Conservation (phyloP, 1,139 yeast species). For the Blastobotrys serpentis region DNA sequence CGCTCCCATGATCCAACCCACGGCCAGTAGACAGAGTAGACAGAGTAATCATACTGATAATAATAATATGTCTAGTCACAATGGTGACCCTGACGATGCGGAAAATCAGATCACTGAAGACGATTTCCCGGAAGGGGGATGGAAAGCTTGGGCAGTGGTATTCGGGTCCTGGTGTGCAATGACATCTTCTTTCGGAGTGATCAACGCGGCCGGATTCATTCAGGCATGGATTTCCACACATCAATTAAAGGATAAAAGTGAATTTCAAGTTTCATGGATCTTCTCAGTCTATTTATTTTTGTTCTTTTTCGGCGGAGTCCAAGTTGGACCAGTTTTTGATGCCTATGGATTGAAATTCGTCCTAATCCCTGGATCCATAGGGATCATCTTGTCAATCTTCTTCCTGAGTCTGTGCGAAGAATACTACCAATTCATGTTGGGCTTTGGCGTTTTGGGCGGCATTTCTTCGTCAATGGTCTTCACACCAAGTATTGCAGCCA, state of each 20-base stretch:
- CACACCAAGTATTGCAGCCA: slow-evolving; percentile 58
- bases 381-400: slow-evolving; percentile 51
- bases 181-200: slow-evolving; percentile 59
- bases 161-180: slow-evolving; percentile 61
- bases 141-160: slow-evolving; percentile 47
- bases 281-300: slow-evolving; percentile 58
- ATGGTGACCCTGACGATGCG: neutral
- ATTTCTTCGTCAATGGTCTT: slow-evolving; percentile 56
- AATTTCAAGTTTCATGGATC: slow-evolving; percentile 59
- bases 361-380: slow-evolving; percentile 45
- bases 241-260: slow-evolving; percentile 46
- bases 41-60: neutral
- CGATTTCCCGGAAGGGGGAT: slow-evolving; percentile 61
- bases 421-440: slow-evolving; percentile 59
- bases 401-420: slow-evolving; percentile 52
- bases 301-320: slow-evolving; percentile 56
- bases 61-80: neutral
- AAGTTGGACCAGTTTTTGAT: slow-evolving; percentile 64
- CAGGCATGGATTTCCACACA: slow-evolving; percentile 55
- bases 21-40: slow-evolving; percentile 8
- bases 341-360: slow-evolving; percentile 35
- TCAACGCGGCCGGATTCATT: slow-evolving; percentile 59
- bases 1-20: slow-evolving; percentile 17
- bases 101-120: slow-evolving; percentile 9
- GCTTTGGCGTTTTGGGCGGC: slow-evolving; percentile 58